Evolutionary conservation across 345 rosid species (phyloP).

Genomic region (Hevea brasiliensis): DNA sequence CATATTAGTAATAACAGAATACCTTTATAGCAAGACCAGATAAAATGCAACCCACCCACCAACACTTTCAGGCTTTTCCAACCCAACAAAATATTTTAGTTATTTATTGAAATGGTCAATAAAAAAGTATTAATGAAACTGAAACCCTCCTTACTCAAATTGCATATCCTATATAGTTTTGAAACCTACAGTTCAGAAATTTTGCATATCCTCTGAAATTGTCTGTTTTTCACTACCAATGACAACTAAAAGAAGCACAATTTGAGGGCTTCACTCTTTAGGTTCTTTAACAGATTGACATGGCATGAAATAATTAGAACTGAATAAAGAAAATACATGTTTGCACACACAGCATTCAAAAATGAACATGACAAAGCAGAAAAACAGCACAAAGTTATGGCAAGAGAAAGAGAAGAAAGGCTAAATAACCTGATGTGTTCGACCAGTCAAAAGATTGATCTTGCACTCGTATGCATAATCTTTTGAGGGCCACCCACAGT

Average conservation of each 20-base stretch:
- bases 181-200: background rate
- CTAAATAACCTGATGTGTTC: constrained; percentile 80
- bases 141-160: background rate
- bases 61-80: background rate
- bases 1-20: background rate
- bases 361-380: background rate
- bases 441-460: constrained; percentile 88
- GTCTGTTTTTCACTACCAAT: background rate
- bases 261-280: background rate
- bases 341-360: background rate
- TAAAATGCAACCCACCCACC: background rate
- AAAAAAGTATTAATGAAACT: too few species aligned
- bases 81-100: background rate
- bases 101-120: background rate
- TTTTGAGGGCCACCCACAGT: constrained; percentile 62
- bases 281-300: background rate
- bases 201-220: background rate
- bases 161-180: background rate
- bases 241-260: background rate
- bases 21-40: background rate
- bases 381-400: background rate
- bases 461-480: constrained; percentile 78
- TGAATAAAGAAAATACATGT: background rate
- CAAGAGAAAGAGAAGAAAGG: constrained; percentile 4
- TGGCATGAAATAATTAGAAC: background rate